Conservation (phyloP, 2,329 filamentous ascomycete species). For the Neopestalotiopsis clavispora region DNA sequence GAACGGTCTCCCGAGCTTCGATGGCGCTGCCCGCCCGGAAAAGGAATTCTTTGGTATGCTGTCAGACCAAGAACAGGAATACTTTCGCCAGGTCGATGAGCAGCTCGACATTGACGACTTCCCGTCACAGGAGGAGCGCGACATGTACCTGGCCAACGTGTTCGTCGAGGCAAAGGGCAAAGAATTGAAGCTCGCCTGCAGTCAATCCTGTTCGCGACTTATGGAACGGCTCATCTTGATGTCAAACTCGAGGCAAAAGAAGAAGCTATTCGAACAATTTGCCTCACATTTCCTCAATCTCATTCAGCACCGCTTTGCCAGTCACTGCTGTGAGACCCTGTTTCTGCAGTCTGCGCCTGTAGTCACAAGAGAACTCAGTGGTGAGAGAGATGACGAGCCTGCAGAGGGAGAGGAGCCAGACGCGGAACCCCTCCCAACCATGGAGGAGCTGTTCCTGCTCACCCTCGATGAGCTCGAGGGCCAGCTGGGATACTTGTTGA, state of each 20-base stretch:
- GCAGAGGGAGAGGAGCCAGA: conserved; percentile 46
- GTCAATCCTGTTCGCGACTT: conserved; percentile 90
- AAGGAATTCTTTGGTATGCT: conserved; percentile 91
- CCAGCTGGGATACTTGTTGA: conserved; percentile 81
- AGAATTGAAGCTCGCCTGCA: conserved; percentile 94
- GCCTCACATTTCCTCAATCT: conserved; percentile 85
- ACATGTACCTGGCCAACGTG: conserved; percentile 78
- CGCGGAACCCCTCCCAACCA: conserved; percentile 60
- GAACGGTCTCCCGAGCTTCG: conserved; percentile 22
- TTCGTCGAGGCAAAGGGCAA: conserved; percentile 88
- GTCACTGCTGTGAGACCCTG: conserved; percentile 94
- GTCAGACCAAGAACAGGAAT: conserved; percentile 91
- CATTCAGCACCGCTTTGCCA: conserved; percentile 94
- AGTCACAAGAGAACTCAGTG: conserved; percentile 74
- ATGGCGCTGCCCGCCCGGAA: conserved; percentile 45
- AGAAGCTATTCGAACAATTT: conserved; percentile 85
- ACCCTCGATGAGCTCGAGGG: conserved; percentile 88
- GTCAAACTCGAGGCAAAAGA: conserved; percentile 80
- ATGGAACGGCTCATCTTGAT: conserved; percentile 90
- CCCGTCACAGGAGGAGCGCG: conserved; percentile 72
- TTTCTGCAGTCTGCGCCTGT: conserved; percentile 83
- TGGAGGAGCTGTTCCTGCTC: conserved; percentile 85
- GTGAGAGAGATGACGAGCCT: conserved; percentile 47
- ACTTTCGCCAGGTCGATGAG: conserved; percentile 89
- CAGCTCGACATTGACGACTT: conserved; percentile 91